Conservation (phyloP, 768 basidiomycete species). For the Mycena maculata region DNA sequence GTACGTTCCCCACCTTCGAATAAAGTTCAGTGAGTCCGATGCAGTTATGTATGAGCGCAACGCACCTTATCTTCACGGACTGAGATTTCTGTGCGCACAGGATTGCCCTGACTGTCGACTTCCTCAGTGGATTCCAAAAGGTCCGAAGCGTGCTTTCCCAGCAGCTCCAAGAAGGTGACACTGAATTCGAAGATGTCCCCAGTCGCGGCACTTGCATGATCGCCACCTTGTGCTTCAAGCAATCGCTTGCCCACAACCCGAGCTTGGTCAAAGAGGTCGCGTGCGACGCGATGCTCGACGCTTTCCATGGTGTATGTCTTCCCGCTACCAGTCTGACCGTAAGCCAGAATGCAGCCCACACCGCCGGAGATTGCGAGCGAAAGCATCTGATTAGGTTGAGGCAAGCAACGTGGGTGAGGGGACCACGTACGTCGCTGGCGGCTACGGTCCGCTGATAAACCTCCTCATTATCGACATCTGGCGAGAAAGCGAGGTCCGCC, state of each 20-base stretch:
- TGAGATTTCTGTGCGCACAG: constrained; percentile 41
- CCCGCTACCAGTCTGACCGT: constrained; percentile 48
- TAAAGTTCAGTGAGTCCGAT: not conserved
- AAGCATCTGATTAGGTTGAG: constrained; percentile 44
- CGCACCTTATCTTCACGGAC: constrained; percentile 48
- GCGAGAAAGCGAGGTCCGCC: constrained; percentile 49
- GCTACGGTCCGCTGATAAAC: constrained; percentile 48
- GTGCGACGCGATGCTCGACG: constrained; percentile 47
- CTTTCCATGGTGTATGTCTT: constrained; percentile 51
- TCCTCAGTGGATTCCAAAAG: constrained; percentile 40
- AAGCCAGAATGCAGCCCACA: constrained; percentile 47
- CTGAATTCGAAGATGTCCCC: constrained; percentile 45
- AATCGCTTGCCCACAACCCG: constrained; percentile 36
- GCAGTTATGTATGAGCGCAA: not conserved
- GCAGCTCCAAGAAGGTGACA: constrained; percentile 49
- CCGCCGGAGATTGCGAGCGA: constrained; percentile 45
- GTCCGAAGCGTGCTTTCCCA: constrained; percentile 46
- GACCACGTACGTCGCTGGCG: constrained; percentile 44
- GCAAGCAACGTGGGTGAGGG: too few relatives aligned
- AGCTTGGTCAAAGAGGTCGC: constrained; percentile 46
- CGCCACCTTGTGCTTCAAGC: constrained; percentile 29
- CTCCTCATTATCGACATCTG: constrained; percentile 46
- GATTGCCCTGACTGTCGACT: constrained; percentile 41
- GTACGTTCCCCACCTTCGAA: constrained; percentile 40
- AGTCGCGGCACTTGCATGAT: constrained; percentile 9